Percentiles rank a stretch among this genome's conserved stretches.
These are phyloP conservation scores for Lycium barbarum DNA, from an alignment of 257 asterid species.

Conservation along the genomic window DNA sequence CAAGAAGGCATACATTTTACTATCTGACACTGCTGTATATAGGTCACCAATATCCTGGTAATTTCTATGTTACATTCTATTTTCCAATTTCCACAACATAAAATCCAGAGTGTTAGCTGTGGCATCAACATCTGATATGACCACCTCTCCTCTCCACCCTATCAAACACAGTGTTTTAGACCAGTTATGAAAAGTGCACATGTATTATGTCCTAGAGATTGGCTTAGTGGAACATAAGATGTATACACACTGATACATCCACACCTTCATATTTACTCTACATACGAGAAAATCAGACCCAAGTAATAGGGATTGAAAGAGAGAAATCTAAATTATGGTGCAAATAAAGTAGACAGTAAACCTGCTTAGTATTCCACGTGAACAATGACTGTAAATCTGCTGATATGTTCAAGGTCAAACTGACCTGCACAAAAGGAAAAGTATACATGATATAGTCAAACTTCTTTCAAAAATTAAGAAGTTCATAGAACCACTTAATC, in stretches of 20 bases:
- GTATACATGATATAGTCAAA: constrained; percentile 12
- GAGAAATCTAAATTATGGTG: neutral
- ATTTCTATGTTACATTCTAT: neutral
- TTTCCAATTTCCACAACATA: neutral
- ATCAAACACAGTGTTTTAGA: neutral
- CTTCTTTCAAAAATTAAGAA: constrained; percentile 15
- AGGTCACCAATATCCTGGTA: neutral
- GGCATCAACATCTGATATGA: neutral
- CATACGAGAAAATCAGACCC: neutral
- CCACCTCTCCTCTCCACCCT: neutral
- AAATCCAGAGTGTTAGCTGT: neutral
- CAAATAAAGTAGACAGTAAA: constrained; percentile 23
- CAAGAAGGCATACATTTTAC: neutral
- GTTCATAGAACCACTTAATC: constrained; percentile 24
- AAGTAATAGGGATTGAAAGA: neutral
- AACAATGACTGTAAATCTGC: constrained; percentile 49
- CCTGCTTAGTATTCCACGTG: constrained; percentile 57
- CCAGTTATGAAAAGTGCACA: neutral
- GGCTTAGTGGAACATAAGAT: neutral
- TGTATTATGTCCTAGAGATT: neutral
- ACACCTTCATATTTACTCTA: neutral
- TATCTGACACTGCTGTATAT: neutral
- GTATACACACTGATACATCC: neutral
- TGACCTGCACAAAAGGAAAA: constrained; percentile 36
- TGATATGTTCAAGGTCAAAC: constrained; percentile 50